Evolutionary conservation across 768 basidiomycete species (phyloP).

Genomic region (Boletus edulis): DNA sequence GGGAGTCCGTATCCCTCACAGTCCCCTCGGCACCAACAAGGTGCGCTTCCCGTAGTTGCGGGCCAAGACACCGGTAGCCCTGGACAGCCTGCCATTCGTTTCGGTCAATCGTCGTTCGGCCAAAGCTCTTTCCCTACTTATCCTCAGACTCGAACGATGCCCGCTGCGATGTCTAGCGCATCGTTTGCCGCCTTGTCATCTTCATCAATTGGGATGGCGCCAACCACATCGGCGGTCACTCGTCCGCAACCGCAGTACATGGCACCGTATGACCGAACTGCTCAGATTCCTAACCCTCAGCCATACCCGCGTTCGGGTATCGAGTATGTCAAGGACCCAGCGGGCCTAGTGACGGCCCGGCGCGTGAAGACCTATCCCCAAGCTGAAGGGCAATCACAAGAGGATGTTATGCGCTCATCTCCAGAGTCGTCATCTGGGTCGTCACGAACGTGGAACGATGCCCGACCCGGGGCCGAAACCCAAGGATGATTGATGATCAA

Average conservation of each 20-base stretch:
- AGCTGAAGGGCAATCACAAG: constrained; percentile 2
- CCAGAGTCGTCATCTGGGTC: constrained; percentile 19
- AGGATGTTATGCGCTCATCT: not conserved
- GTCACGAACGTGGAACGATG: constrained; percentile 18
- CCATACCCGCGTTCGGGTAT: constrained; percentile 10
- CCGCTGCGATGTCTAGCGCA: not conserved
- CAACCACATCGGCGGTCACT: not conserved
- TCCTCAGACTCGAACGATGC: constrained; percentile 1
- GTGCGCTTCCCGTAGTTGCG: constrained; percentile 11
- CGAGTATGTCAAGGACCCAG: constrained; percentile 12
- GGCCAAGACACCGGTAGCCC: constrained; percentile 7
- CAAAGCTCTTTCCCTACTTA: constrained; percentile 15
- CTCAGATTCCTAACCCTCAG: constrained; percentile 2
- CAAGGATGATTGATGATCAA: constrained; percentile 4
- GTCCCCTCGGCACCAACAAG: constrained; percentile 28
- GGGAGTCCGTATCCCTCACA: constrained; percentile 31
- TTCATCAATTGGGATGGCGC: not conserved
- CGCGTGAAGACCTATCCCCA: constrained; percentile 5
- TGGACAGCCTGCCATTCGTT: constrained; percentile 13
- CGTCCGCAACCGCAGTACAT: not conserved
- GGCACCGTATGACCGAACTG: constrained; percentile 9
- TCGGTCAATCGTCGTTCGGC: constrained; percentile 27
- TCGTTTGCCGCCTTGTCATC: constrained; percentile 12
- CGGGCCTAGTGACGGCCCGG: constrained; percentile 6
- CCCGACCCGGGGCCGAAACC: constrained; percentile 8